phyloP scores from a whole-genome alignment of 164 flowering plant species.

The Euptelea pleiosperma region DNA sequence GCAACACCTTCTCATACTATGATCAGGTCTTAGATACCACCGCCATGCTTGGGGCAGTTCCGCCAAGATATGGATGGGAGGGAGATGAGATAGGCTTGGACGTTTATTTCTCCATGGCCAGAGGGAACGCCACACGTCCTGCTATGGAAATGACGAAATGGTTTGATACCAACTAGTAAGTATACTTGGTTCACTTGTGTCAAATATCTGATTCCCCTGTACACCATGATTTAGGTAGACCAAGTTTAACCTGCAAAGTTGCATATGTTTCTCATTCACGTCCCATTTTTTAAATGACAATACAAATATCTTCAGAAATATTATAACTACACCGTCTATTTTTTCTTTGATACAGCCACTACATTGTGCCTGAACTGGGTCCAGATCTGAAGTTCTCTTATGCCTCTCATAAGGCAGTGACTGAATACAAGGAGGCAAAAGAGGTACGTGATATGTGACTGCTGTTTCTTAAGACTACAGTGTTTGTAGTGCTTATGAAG shows the following conservation, averaged over 20 bases:
- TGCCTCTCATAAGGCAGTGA: conserved; percentile 25
- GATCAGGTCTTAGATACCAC: conserved; percentile 31
- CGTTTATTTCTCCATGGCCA: conserved; percentile 28
- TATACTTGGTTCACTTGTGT: not conserved
- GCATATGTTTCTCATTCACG: not conserved
- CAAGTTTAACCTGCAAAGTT: not conserved
- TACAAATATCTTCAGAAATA: too few relatives aligned
- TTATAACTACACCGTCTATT: too few relatives aligned
- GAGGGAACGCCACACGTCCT: conserved; percentile 27
- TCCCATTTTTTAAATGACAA: not conserved
- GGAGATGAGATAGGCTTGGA: conserved; percentile 29
- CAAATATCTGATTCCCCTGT: not conserved
- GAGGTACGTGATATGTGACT: conserved; percentile 15
- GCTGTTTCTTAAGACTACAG: not conserved
- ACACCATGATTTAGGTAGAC: not conserved
- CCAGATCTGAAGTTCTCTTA: conserved; percentile 22
- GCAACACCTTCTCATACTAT: conserved; percentile 29
- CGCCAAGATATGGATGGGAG: conserved; percentile 24
- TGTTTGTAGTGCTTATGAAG: not conserved
- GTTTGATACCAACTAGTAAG: conserved; percentile 34
- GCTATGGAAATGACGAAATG: conserved; percentile 37
- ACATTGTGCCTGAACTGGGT: conserved; percentile 25
- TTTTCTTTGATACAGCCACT: conserved; percentile 22
- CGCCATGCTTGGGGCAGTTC: conserved; percentile 32
- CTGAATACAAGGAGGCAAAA: conserved; percentile 30